Evolutionary conservation across 495 filamentous ascomycete genomes (phyloP).

Genomic region (Annulohypoxylon nitens): DNA sequence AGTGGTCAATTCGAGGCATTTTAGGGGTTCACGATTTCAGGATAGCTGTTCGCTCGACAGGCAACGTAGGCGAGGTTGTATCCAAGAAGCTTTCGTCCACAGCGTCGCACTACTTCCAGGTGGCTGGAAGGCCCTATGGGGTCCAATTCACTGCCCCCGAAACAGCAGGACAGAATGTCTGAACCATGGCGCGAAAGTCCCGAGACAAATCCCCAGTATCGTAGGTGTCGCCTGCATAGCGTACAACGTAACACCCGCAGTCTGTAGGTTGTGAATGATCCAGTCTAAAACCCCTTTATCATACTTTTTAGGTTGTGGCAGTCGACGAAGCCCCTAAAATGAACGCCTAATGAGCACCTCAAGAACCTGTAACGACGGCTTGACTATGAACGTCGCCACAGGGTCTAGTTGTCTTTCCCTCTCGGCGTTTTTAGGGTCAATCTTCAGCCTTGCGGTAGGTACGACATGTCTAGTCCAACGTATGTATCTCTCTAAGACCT

Average conservation of each 20-base stretch:
- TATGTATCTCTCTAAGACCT: background rate
- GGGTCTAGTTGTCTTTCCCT: conserved; percentile 29
- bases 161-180: conserved; percentile 20
- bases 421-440: conserved; percentile 25
- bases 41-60: conserved; percentile 11
- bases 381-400: conserved; percentile 14
- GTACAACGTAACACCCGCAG: conserved; percentile 25
- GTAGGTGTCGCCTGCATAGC: background rate
- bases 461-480: conserved; percentile 1
- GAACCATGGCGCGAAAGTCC: conserved; percentile 37
- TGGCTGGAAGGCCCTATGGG: conserved; percentile 16
- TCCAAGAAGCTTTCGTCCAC: conserved; percentile 1
- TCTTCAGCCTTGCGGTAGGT: conserved; percentile 23
- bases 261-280: conserved; percentile 11
- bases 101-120: conserved; percentile 9
- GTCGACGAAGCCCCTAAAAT: background rate
- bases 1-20: conserved; percentile 12
- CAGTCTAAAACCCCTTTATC: conserved; percentile 12
- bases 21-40: conserved; percentile 14
- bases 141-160: conserved; percentile 12
- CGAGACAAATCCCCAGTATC: conserved; percentile 35
- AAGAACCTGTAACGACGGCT: background rate
- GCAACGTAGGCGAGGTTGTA: conserved; percentile 24
- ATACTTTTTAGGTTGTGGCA: background rate
- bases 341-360: background rate